Evolutionary conservation across 2,329 filamentous ascomycete species (phyloP).

Genomic region (Fusarium keratoplasticum): DNA sequence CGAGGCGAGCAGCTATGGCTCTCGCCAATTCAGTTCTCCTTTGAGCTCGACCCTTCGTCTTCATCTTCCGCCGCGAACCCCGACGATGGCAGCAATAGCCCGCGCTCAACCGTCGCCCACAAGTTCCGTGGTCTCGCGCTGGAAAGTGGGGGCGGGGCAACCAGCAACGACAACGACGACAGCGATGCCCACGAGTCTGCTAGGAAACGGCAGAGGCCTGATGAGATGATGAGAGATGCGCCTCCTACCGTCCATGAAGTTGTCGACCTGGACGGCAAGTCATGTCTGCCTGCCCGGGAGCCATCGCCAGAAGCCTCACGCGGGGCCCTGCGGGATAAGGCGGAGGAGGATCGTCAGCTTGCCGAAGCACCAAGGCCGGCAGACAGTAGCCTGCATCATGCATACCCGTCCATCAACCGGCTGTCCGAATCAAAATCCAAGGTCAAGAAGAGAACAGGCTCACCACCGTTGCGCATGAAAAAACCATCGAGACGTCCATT

Average conservation of each 20-base stretch:
- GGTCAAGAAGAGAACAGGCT: slow-evolving; percentile 50
- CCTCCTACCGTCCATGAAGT: slow-evolving; percentile 14
- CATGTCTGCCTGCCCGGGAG: slow-evolving; percentile 7
- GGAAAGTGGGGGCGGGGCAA: slow-evolving; percentile 59
- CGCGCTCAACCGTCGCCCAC: slow-evolving; percentile 64
- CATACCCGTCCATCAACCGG: slow-evolving; percentile 54
- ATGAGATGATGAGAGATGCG: slow-evolving; percentile 48
- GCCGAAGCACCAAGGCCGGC: slow-evolving; percentile 24
- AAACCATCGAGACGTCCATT: slow-evolving; percentile 31
- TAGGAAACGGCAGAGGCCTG: slow-evolving; percentile 54
- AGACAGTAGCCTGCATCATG: slow-evolving; percentile 43
- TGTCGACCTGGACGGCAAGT: slow-evolving; percentile 18
- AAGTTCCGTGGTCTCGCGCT: slow-evolving; percentile 64
- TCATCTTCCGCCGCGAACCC: slow-evolving; percentile 43
- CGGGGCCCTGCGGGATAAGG: background rate
- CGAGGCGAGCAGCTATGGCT: slow-evolving; percentile 51
- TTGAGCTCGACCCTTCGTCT: slow-evolving; percentile 58
- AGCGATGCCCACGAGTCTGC: slow-evolving; percentile 46
- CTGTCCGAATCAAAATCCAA: slow-evolving; percentile 54
- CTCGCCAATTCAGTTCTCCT: slow-evolving; percentile 59
- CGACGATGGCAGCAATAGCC: slow-evolving; percentile 64
- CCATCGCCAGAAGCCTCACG: background rate
- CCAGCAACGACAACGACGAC: slow-evolving; percentile 41
- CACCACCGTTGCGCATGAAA: slow-evolving; percentile 52
- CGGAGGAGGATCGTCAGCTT: slow-evolving; percentile 11